Evolutionary conservation across 1,284 basidiomycete species (phyloP), one percentile per base, ranked within the genome.

Genomic region (Marasmius oreades): DNA sequence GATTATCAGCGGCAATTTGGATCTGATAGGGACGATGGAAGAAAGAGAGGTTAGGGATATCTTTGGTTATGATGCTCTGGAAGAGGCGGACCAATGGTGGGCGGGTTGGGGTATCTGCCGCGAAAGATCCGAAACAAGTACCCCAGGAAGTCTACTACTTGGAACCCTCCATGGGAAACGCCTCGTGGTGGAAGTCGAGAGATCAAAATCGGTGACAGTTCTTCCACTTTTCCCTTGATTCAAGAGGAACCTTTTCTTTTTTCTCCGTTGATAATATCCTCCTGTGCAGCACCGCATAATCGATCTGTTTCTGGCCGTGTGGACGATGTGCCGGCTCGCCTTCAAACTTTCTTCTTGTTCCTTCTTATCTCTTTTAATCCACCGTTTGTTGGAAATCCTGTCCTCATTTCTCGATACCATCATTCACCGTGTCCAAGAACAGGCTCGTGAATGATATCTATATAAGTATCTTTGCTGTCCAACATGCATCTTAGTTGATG

Each of bases 51-150:
- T 55, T 24, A 46, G 45, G 8, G 59, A 58, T 20, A 45, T 54
- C 5, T 61, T 48, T 26, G 57, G 46, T 0, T 61, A 61, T 34
- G 53, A 59, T 36, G 52, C 52, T 11, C 50, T 55, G 28, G 60
- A 61, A 7, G 57, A 56, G 31, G 60, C 55, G 10, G 60, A 61
- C 45, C 43, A 54, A 42, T 61, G 57, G 60, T 59, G 58, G 60
- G 31, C 34, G 16, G 42, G 37, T 48, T 61, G 60, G 60, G 57
- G 57, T 3, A 55, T 44, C 8, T 18, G n/a, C 8, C n/a, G 31
- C 16, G 26, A 50, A 18, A 28, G 47, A 16, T n/a, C 8, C n/a
- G 47, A 28, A 50, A 31, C 23, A 26, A 50, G n/a, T 18, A 33
- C 10, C 6, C 12, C 16, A n/a, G 47, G 47, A 50, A 33, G 28